phyloP scores from a whole-genome alignment of 2,329 filamentous ascomycete genomes.

The Botryotinia calthae region DNA sequence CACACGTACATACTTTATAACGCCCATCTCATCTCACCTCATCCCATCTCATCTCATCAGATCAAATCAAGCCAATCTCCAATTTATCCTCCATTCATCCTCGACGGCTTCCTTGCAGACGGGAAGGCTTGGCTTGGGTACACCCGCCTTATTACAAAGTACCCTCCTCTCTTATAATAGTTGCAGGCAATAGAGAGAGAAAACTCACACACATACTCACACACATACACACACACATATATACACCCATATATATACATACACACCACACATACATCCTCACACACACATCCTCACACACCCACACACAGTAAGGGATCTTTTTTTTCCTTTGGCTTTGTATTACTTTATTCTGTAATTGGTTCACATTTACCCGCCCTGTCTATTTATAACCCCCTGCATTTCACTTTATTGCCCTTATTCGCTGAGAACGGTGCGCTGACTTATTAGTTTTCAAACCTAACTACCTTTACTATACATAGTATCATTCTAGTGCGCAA shows the following conservation, averaged over 20 bases:
- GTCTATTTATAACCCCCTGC: conserved; percentile 21
- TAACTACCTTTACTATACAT: background rate
- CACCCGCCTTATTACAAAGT: conserved; percentile 4
- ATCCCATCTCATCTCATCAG: background rate
- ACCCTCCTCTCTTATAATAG: background rate
- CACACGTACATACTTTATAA: background rate
- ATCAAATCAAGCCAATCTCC: background rate
- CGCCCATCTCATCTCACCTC: background rate
- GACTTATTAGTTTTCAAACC: conserved; percentile 20
- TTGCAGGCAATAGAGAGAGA: conserved; percentile 1
- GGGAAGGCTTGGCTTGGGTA: conserved; percentile 8
- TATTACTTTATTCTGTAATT: background rate
- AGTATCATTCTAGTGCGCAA: conserved; percentile 3
- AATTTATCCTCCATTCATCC: background rate
- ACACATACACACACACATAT: background rate
- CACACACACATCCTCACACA: background rate
- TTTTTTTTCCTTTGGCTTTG: background rate
- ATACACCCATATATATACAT: too few species aligned
- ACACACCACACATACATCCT: too few species aligned
- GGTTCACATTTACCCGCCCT: conserved; percentile 17
- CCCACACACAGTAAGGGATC: conserved; percentile 11
- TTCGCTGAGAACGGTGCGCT: conserved; percentile 22
- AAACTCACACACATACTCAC: background rate
- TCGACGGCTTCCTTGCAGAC: background rate
- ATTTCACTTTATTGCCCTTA: conserved; percentile 9